phyloP scores from a whole-genome alignment of 257 asterid species.

The Dorcoceras hygrometricum region DNA sequence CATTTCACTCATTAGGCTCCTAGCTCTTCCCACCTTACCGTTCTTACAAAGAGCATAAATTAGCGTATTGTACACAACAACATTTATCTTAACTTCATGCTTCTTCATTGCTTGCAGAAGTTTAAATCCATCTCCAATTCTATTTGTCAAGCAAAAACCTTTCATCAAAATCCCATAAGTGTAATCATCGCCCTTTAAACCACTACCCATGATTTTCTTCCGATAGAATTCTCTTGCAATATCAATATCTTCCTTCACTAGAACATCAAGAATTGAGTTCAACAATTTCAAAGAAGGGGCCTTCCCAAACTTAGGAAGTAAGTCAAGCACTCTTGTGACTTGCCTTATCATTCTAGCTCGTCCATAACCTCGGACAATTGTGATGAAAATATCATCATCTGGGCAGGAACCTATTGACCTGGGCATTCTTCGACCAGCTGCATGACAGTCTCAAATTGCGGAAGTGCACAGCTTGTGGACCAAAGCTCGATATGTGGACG shows the following conservation, averaged over 20 bases:
- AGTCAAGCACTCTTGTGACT: conserved; percentile 55
- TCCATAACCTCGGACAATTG: conserved; percentile 72
- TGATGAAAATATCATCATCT: conserved; percentile 72
- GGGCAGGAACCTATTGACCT: conserved; percentile 47
- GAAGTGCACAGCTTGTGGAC: conserved; percentile 65
- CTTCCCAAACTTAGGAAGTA: conserved; percentile 56
- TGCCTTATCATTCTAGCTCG: conserved; percentile 62
- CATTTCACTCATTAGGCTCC: conserved; percentile 77
- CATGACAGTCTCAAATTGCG: conserved; percentile 47
- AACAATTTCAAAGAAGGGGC: conserved; percentile 67
- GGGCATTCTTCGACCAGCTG: conserved; percentile 86
- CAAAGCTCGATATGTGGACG: conserved; percentile 72
- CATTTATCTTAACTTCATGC: conserved; percentile 43
- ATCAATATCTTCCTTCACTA: conserved; percentile 84
- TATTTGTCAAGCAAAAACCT: conserved; percentile 85
- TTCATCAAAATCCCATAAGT: conserved; percentile 89
- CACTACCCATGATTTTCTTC: conserved; percentile 71
- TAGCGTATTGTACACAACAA: conserved; percentile 73
- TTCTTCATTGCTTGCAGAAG: conserved; percentile 72
- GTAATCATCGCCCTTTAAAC: conserved; percentile 72
- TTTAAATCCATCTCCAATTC: conserved; percentile 85
- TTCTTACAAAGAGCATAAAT: conserved; percentile 77
- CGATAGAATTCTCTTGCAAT: conserved; percentile 80
- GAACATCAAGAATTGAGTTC: conserved; percentile 81
- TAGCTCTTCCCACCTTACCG: conserved; percentile 79